Evolutionary conservation across 2,329 filamentous ascomycete genomes (phyloP).

Genomic region (Bipolaris zeicola): DNA sequence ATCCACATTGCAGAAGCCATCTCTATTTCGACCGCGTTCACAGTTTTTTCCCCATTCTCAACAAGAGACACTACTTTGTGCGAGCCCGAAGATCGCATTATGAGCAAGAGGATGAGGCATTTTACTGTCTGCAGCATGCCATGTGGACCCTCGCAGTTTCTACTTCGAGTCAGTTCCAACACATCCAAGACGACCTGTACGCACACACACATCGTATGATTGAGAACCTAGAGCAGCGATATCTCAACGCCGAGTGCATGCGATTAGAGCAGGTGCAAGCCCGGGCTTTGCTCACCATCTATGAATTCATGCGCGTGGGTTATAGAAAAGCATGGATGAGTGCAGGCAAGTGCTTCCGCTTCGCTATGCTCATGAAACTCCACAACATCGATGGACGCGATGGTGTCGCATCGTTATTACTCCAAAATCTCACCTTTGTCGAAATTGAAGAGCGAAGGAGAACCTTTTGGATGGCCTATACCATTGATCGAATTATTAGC

Average conservation of each 20-base stretch:
- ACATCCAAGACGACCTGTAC: neutral
- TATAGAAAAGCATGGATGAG: slow-evolving; percentile 1
- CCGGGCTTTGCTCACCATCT: neutral
- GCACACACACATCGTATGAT: neutral
- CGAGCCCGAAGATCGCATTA: neutral
- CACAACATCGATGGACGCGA: neutral
- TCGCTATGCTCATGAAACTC: neutral
- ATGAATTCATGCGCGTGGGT: neutral
- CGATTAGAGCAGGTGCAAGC: neutral
- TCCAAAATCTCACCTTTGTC: neutral
- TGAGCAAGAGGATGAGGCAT: neutral
- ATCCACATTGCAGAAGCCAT: neutral
- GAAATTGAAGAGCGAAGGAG: neutral
- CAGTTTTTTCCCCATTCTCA: neutral
- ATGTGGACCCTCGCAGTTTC: slow-evolving; percentile 1
- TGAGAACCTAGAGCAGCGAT: neutral
- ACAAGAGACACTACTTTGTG: neutral
- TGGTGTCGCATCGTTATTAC: neutral
- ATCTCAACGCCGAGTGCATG: neutral
- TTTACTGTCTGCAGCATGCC: neutral
- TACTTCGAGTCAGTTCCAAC: neutral
- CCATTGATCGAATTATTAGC: slow-evolving; percentile 1
- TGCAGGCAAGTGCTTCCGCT: neutral
- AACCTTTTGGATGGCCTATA: neutral
- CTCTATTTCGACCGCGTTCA: slow-evolving; percentile 1